phyloP scores from a whole-genome alignment of 345 rosid genomes.

The Boechera divaricarpa region DNA sequence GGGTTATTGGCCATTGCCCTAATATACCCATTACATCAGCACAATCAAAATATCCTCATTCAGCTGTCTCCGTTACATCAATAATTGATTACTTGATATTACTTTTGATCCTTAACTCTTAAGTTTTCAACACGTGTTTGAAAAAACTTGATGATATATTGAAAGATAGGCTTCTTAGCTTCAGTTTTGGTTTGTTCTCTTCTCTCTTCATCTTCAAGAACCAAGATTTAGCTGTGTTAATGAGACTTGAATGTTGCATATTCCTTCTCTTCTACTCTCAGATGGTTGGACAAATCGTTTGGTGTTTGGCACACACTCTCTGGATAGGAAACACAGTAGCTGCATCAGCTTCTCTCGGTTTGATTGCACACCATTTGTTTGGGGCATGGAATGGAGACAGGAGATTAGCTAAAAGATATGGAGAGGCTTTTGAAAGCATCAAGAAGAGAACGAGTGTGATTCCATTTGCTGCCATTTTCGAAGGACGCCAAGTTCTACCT shows the following conservation, averaged over 20 bases:
- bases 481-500: constrained; percentile 73
- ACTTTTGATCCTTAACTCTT: neutral
- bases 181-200: constrained; percentile 10
- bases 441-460: constrained; percentile 69
- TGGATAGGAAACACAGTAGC: constrained; percentile 81
- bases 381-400: constrained; percentile 84
- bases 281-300: constrained; percentile 90
- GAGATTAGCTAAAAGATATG: constrained; percentile 59
- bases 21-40: neutral
- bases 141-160: neutral
- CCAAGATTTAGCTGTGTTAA: neutral
- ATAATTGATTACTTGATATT: neutral
- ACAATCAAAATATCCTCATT: neutral
- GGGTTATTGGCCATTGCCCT: neutral
- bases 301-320: constrained; percentile 80
- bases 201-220: constrained; percentile 5
- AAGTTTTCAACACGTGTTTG: neutral
- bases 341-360: constrained; percentile 67
- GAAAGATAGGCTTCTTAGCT: neutral
- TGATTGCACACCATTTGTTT: constrained; percentile 75
- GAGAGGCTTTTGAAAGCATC: constrained; percentile 65
- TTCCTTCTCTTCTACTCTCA: constrained; percentile 27
- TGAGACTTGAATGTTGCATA: neutral
- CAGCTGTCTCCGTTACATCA: neutral
- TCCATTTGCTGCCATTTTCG: constrained; percentile 77